Evolutionary conservation across 2,329 filamentous ascomycete species (phyloP).

Genomic region (Podosphaera fusca): DNA sequence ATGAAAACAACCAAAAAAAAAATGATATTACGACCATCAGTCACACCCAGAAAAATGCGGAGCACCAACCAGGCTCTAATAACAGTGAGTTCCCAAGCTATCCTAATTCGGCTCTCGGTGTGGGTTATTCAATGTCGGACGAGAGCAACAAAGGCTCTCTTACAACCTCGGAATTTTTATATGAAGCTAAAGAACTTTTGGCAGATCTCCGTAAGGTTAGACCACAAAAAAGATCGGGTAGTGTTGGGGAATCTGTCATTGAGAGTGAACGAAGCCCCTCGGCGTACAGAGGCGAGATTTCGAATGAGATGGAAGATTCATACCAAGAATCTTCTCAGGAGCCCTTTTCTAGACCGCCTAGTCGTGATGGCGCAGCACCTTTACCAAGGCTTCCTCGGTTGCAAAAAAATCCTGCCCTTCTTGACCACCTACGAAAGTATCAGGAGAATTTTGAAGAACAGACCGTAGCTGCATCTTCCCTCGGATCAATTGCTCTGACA

Average conservation of each 20-base stretch:
- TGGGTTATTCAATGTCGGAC: slow-evolving; percentile 15
- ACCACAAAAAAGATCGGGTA: slow-evolving; percentile 44
- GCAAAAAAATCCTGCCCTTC: slow-evolving; percentile 49
- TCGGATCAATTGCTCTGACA: slow-evolving; percentile 39
- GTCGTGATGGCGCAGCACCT: slow-evolving; percentile 51
- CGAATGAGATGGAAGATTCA: slow-evolving; percentile 24
- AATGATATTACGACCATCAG: slow-evolving; percentile 13
- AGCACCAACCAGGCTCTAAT: slow-evolving; percentile 3
- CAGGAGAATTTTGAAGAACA: slow-evolving; percentile 63
- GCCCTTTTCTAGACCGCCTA: slow-evolving; percentile 65
- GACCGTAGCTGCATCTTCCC: slow-evolving; percentile 52
- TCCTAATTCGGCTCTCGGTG: slow-evolving; percentile 6
- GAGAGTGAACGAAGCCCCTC: slow-evolving; percentile 17
- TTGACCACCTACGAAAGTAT: slow-evolving; percentile 57
- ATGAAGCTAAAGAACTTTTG: slow-evolving; percentile 92
- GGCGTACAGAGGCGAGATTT: slow-evolving; percentile 1
- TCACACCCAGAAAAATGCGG: slow-evolving; percentile 15
- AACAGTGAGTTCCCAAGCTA: slow-evolving; percentile 2
- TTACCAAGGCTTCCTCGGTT: slow-evolving; percentile 33
- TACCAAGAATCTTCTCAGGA: slow-evolving; percentile 50
- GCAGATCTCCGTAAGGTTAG: slow-evolving; percentile 67
- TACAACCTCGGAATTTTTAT: slow-evolving; percentile 81
- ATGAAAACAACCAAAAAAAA: not conserved
- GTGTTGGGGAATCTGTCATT: slow-evolving; percentile 48
- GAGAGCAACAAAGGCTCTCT: slow-evolving; percentile 50